phyloP scores from a whole-genome alignment of 495 filamentous ascomycete genomes.

The Penicillium odoratum region DNA sequence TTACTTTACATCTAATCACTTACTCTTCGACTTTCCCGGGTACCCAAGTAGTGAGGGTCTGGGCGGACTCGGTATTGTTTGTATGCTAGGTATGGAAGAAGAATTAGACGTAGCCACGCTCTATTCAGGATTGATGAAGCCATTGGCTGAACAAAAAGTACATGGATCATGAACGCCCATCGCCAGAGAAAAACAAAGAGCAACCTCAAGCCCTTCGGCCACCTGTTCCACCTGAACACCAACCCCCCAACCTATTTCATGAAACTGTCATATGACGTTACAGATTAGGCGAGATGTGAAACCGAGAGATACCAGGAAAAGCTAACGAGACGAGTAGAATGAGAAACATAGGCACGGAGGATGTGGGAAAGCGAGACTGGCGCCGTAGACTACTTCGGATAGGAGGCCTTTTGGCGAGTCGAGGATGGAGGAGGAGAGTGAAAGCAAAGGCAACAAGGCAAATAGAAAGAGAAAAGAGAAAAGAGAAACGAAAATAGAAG shows the following conservation, averaged over 20 bases:
- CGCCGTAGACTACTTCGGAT: constrained; percentile 26
- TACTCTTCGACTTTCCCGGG: no score
- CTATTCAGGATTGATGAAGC: constrained; percentile 25
- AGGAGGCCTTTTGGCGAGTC: constrained; percentile 8
- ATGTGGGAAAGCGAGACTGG: constrained; percentile 18
- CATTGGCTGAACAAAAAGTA: constrained; percentile 24
- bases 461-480: constrained; percentile 7
- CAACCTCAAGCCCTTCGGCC: constrained; percentile 33
- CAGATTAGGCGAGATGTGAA: constrained; percentile 35
- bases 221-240: constrained; percentile 38
- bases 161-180: constrained; percentile 31
- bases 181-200: constrained; percentile 26
- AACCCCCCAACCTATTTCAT: constrained; percentile 29
- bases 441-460: constrained; percentile 20
- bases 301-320: constrained; percentile 29
- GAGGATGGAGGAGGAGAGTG: constrained; percentile 20
- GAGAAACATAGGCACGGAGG: constrained; percentile 13
- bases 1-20: no score
- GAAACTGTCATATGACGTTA: constrained; percentile 33
- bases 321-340: constrained; percentile 20
- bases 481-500: constrained; percentile 6
- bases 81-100: background rate
- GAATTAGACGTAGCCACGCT: constrained; percentile 24
- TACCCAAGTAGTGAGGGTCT: no score
- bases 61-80: no score